A percentile compares a stretch with the other conserved stretches of the same genome.
Conservation (phyloP, 192 early-diverging fungal species). For the Gamsiella multidivaricata region DNA sequence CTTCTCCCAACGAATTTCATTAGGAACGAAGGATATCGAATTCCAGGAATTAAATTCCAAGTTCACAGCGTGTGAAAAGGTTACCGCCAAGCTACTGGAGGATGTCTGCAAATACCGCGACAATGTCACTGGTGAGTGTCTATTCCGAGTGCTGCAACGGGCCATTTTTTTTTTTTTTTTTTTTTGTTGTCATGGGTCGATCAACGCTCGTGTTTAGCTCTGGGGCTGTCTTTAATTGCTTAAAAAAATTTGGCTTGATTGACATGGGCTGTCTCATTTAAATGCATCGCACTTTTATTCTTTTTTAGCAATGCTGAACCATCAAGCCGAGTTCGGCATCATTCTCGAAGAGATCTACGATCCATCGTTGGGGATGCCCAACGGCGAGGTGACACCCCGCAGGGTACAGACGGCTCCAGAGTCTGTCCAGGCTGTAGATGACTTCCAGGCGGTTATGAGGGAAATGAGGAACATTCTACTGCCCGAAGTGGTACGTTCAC, state of each 20-base stretch:
- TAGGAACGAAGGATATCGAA: slow-evolving; percentile 47
- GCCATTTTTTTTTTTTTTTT: not conserved
- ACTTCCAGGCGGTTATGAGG: slow-evolving; percentile 43
- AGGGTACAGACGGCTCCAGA: slow-evolving; percentile 45
- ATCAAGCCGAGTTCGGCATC: slow-evolving; percentile 55
- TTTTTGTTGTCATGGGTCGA: not conserved
- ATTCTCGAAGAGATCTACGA: slow-evolving; percentile 53
- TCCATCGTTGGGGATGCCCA: slow-evolving; percentile 24
- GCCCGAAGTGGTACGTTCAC: slow-evolving; percentile 45
- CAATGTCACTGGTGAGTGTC: slow-evolving; percentile 36
- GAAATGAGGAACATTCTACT: slow-evolving; percentile 52
- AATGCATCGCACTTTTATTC: not conserved
- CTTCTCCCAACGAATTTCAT: not conserved
- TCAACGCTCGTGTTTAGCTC: not conserved
- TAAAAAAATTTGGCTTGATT: not conserved
- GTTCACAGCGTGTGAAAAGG: slow-evolving; percentile 34
- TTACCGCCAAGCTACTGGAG: slow-evolving; percentile 16
- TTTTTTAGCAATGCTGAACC: slow-evolving; percentile 44
- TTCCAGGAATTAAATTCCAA: slow-evolving; percentile 35
- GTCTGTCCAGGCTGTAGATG: slow-evolving; percentile 42
- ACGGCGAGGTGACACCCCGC: slow-evolving; percentile 37
- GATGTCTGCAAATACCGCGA: slow-evolving; percentile 51
- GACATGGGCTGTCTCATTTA: not conserved
- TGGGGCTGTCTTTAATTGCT: not conserved
- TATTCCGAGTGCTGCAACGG: not conserved